A percentile compares a stretch with the other conserved stretches of the same genome.
Conservation (phyloP, 2,329 filamentous ascomycete species). For the Apiospora kogelbergensis region DNA sequence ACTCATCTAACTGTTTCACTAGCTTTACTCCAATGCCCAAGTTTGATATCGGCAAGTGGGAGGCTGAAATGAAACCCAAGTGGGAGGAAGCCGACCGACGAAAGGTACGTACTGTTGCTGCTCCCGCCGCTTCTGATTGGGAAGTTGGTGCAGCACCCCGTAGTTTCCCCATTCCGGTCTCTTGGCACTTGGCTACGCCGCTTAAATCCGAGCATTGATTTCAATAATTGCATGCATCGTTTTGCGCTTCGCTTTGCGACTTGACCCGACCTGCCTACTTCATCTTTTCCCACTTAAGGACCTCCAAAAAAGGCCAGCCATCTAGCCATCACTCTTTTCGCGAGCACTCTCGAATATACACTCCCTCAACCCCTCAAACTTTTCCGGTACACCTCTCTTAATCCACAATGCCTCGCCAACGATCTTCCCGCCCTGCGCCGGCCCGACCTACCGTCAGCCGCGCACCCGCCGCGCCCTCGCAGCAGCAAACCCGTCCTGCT, state of each 20-base stretch:
- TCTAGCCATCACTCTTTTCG: background rate
- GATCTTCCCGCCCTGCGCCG: slow-evolving; percentile 56
- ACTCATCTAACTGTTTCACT: too few species aligned
- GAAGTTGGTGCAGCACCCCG: background rate
- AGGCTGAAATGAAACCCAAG: too few species aligned
- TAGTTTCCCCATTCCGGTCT: slow-evolving; percentile 1
- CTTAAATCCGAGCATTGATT: slow-evolving; percentile 10
- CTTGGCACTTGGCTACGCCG: background rate
- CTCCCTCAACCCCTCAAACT: background rate
- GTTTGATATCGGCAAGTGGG: too few species aligned
- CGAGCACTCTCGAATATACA: background rate
- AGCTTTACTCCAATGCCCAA: too few species aligned
- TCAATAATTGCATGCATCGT: slow-evolving; percentile 3
- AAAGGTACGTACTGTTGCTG: too few species aligned
- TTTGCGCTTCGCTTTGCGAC: slow-evolving; percentile 1
- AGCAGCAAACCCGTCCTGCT: slow-evolving; percentile 68
- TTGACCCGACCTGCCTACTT: background rate
- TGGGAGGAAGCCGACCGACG: too few species aligned
- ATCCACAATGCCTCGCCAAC: slow-evolving; percentile 75
- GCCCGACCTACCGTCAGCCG: slow-evolving; percentile 65
- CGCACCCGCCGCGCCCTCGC: slow-evolving; percentile 45
- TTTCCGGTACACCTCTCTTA: background rate
- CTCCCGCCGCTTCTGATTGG: too few species aligned
- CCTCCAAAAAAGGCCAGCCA: background rate
- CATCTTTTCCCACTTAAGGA: background rate